Conservation (phyloP, 2,329 filamentous ascomycete species). For the Geosmithia flava region DNA sequence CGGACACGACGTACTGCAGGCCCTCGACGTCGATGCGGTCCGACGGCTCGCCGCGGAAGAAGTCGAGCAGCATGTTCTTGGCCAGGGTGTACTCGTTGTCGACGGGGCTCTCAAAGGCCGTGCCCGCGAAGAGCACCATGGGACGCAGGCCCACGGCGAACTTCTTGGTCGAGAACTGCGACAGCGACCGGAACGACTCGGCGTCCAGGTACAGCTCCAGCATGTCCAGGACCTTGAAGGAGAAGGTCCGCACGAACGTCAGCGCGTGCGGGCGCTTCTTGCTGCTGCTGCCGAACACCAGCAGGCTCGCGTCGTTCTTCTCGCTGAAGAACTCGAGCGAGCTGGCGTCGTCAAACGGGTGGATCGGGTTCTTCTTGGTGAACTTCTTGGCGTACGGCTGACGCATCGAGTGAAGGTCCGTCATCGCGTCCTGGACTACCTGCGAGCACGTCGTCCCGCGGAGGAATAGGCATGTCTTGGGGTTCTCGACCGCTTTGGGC, state of each 20-base stretch:
- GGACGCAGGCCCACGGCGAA: conserved; percentile 76
- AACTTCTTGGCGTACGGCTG: conserved; percentile 80
- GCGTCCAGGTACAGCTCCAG: conserved; percentile 76
- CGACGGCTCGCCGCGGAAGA: conserved; percentile 69
- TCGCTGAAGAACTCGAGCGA: conserved; percentile 91
- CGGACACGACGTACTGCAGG: conserved; percentile 77
- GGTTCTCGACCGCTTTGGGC: conserved; percentile 79
- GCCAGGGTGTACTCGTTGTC: conserved; percentile 70
- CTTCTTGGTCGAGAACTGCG: conserved; percentile 66
- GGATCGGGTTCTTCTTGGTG: conserved; percentile 91
- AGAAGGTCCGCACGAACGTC: conserved; percentile 72
- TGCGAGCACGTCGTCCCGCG: conserved; percentile 78
- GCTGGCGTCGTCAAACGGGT: conserved; percentile 82
- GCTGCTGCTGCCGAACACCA: conserved; percentile 72
- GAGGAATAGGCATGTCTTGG: conserved; percentile 82
- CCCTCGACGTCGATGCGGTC: conserved; percentile 90
- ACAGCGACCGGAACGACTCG: conserved; percentile 54
- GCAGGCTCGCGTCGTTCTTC: conserved; percentile 85
- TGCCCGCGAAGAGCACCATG: conserved; percentile 82
- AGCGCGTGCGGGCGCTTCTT: conserved; percentile 95
- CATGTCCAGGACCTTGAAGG: conserved; percentile 87
- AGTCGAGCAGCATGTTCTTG: conserved; percentile 78
- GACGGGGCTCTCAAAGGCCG: conserved; percentile 73
- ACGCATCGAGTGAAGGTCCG: conserved; percentile 75
- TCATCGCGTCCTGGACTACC: conserved; percentile 69